phyloP scores from a whole-genome alignment of 2,329 filamentous ascomycete genomes.

The Aspergillus amoenus region DNA sequence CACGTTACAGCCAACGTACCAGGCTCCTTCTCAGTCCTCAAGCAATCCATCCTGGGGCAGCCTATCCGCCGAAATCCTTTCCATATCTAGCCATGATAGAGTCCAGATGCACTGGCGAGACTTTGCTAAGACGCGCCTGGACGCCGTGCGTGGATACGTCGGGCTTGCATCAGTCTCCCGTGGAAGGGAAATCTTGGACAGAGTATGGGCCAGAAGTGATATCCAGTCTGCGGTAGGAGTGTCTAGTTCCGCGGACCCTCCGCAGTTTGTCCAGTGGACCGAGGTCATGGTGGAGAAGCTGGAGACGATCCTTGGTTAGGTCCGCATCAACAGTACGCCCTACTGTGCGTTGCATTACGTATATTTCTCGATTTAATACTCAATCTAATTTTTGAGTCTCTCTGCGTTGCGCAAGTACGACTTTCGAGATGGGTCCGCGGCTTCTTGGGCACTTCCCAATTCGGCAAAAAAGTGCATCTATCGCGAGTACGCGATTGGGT shows the following conservation, averaged over 20 bases:
- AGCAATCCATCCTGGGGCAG: neutral
- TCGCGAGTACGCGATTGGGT: neutral
- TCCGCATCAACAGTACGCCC: too few relatives aligned
- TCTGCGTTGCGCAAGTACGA: too few relatives aligned
- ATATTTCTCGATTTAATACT: too few relatives aligned
- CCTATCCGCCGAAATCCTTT: neutral
- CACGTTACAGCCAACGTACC: neutral
- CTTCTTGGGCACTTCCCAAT: neutral
- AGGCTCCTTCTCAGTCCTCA: too few relatives aligned
- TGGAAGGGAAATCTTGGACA: slow-evolving; percentile 8
- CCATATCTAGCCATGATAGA: neutral
- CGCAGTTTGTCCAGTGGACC: neutral
- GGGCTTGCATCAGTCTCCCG: neutral
- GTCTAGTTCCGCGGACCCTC: too few relatives aligned
- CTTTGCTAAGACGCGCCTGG: neutral
- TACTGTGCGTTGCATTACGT: too few relatives aligned
- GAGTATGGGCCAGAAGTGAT: slow-evolving; percentile 3
- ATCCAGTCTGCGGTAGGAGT: neutral
- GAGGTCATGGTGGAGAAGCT: neutral
- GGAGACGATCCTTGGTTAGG: neutral
- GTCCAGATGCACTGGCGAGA: neutral
- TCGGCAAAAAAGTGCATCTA: neutral
- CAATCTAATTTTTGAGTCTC: too few relatives aligned
- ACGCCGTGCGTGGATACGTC: neutral
- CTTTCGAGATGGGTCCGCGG: too few relatives aligned